phyloP scores from a whole-genome alignment of 805 yeast genomes.

The Candida manassasensis region DNA sequence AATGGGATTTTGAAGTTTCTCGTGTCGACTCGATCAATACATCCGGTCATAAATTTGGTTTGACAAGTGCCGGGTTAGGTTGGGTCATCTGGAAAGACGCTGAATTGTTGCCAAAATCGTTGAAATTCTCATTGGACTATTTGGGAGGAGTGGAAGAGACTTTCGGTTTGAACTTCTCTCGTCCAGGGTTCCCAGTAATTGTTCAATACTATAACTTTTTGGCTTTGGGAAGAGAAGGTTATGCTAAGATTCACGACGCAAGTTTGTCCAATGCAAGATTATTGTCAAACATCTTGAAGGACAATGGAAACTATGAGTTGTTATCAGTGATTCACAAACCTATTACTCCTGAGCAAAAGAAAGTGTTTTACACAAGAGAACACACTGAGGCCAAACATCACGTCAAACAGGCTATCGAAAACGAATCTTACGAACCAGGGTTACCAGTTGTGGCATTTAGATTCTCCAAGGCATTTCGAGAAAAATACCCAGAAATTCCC shows the following conservation, averaged over 20 bases:
- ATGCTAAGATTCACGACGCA: constrained; percentile 51
- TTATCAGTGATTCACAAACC: constrained; percentile 75
- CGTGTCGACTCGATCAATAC: constrained; percentile 84
- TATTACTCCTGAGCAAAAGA: constrained; percentile 19
- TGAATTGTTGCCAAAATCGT: constrained; percentile 58
- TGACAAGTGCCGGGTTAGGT: constrained; percentile 87
- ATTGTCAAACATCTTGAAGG: constrained; percentile 56
- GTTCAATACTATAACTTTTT: constrained; percentile 83
- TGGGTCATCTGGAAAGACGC: constrained; percentile 83
- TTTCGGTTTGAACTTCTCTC: constrained; percentile 79
- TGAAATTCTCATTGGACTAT: constrained; percentile 75
- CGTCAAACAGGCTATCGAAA: constrained; percentile 19
- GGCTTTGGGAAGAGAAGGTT: constrained; percentile 70
- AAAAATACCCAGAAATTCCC: constrained; percentile 72
- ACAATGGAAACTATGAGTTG: constrained; percentile 62
- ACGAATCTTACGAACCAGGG: constrained; percentile 60
- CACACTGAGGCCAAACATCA: constrained; percentile 8
- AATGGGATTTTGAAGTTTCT: constrained; percentile 78
- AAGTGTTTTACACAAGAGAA: constrained; percentile 16
- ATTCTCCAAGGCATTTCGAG: constrained; percentile 53
- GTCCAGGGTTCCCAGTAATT: constrained; percentile 89
- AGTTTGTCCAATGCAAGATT: constrained; percentile 73
- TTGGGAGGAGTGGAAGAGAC: constrained; percentile 88
- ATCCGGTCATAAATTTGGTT: constrained; percentile 90
- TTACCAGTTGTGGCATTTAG: constrained; percentile 88